Percentiles rank a stretch among this genome's conserved stretches.
These are phyloP conservation scores for Collybia nuda DNA, from an alignment of 768 basidiomycete species.

Conservation along the genomic window DNA sequence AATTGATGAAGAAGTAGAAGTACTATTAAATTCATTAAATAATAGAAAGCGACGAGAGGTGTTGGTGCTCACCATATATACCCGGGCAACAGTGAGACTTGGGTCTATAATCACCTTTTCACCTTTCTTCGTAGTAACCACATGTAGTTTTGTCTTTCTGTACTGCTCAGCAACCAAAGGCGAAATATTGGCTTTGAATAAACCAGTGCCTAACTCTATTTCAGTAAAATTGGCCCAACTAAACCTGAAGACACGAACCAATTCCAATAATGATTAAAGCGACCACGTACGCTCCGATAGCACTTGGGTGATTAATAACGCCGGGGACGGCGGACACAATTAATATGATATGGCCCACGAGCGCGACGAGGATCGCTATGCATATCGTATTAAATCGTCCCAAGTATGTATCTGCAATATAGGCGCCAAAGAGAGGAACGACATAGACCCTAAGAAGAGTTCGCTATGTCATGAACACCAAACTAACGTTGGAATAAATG, in stretches of 20 bases:
- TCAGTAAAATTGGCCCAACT: no score
- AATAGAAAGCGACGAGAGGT: not conserved
- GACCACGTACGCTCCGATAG: conserved; percentile 52
- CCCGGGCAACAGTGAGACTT: conserved; percentile 58
- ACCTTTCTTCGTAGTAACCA: conserved; percentile 48
- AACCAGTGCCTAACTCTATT: conserved; percentile 47
- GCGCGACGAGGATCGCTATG: conserved; percentile 54
- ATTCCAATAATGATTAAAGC: conserved; percentile 63
- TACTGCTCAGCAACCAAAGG: conserved; percentile 82
- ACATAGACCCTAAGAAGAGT: conserved; percentile 51
- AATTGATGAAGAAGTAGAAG: conserved; percentile 73
- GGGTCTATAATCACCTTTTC: conserved; percentile 80
- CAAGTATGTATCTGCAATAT: conserved; percentile 69
- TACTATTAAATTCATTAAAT: conserved; percentile 30
- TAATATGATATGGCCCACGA: conserved; percentile 67
- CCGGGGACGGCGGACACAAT: conserved; percentile 64
- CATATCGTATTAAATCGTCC: conserved; percentile 78
- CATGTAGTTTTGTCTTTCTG: conserved; percentile 50
- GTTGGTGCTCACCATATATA: conserved; percentile 59
- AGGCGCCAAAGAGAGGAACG: conserved; percentile 68
- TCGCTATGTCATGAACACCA: no score
- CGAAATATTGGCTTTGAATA: conserved; percentile 77
- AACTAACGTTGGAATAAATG: not conserved
- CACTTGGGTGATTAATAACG: conserved; percentile 53
- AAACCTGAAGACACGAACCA: conserved; percentile 19